These are phyloP conservation scores for Suhomyces taliae DNA, from an alignment of 1,139 yeast genomes.

Conservation along the genomic window DNA sequence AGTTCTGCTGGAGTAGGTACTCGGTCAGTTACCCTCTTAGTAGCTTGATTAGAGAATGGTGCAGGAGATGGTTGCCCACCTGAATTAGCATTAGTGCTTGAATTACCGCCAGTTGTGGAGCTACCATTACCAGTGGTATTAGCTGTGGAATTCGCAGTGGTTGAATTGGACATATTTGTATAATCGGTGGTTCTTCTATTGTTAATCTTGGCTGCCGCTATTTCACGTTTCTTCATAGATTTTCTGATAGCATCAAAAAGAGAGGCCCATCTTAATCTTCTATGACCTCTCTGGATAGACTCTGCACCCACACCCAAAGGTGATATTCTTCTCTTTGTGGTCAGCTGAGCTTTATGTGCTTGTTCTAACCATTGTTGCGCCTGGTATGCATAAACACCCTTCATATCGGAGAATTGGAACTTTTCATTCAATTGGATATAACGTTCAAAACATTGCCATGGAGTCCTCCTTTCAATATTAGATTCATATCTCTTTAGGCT, in stretches of 20 bases:
- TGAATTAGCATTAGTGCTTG: background rate
- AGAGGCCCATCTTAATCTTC: slow-evolving; percentile 89
- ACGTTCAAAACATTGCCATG: slow-evolving; percentile 98
- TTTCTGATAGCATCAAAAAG: slow-evolving; percentile 96
- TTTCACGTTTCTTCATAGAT: slow-evolving; percentile 83
- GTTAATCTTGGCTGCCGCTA: slow-evolving; percentile 36
- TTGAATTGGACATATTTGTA: slow-evolving; percentile 33
- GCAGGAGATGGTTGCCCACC: background rate
- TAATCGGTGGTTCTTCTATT: slow-evolving; percentile 29
- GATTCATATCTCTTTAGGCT: slow-evolving; percentile 66
- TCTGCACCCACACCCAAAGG: slow-evolving; percentile 92
- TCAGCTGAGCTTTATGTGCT: slow-evolving; percentile 83
- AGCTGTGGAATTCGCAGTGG: background rate
- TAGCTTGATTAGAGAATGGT: slow-evolving; percentile 1
- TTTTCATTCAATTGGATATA: slow-evolving; percentile 90
- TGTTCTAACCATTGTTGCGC: slow-evolving; percentile 94
- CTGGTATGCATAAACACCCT: slow-evolving; percentile 78
- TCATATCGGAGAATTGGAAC: slow-evolving; percentile 81
- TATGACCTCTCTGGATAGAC: slow-evolving; percentile 89
- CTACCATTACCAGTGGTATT: slow-evolving; percentile 3
- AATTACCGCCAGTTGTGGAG: slow-evolving; percentile 3
- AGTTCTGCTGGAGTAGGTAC: slow-evolving; percentile 82
- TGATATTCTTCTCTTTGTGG: slow-evolving; percentile 82
- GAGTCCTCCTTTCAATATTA: slow-evolving; percentile 89
- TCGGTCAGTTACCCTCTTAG: slow-evolving; percentile 32